Evolutionary conservation across 2,329 filamentous ascomycete species (phyloP).

Genomic region (Neophaeococcomyces mojaviensis): DNA sequence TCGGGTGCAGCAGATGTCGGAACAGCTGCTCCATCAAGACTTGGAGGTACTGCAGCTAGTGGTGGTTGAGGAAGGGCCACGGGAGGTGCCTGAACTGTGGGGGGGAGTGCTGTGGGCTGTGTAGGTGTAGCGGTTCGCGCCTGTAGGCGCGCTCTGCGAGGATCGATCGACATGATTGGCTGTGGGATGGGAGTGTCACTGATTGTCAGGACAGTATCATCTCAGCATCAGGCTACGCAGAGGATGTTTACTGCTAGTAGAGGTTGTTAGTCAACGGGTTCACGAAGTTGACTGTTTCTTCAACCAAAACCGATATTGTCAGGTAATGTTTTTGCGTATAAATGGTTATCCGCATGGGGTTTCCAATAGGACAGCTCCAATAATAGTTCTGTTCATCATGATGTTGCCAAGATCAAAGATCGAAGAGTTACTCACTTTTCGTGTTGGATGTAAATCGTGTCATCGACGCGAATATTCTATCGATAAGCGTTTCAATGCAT

Average conservation of each 20-base stretch:
- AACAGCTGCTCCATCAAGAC: conserved; percentile 17
- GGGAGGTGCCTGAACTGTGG: conserved; percentile 13
- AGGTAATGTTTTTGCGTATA: background rate
- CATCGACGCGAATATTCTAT: no score
- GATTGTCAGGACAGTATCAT: background rate
- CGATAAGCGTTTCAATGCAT: no score
- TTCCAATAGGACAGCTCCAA: conserved; percentile 28
- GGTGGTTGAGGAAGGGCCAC: conserved; percentile 6
- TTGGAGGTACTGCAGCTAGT: conserved; percentile 8
- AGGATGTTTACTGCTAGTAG: no score
- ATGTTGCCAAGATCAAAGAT: background rate
- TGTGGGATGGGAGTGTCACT: conserved; percentile 7
- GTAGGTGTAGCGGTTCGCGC: conserved; percentile 36
- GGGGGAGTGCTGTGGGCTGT: conserved; percentile 25
- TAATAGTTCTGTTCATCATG: conserved; percentile 25
- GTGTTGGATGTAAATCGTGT: no score
- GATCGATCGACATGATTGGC: conserved; percentile 40
- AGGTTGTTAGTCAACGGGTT: no score
- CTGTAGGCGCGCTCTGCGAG: conserved; percentile 42
- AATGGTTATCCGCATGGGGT: conserved; percentile 20
- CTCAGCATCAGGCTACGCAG: no score
- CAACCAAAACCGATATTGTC: background rate
- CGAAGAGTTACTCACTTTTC: background rate
- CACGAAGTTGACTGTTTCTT: no score
- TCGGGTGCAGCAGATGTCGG: conserved; percentile 32